These are phyloP conservation scores for Corymbia calophylla DNA, from an alignment of 441 rosid genomes.

Conservation along the genomic window DNA sequence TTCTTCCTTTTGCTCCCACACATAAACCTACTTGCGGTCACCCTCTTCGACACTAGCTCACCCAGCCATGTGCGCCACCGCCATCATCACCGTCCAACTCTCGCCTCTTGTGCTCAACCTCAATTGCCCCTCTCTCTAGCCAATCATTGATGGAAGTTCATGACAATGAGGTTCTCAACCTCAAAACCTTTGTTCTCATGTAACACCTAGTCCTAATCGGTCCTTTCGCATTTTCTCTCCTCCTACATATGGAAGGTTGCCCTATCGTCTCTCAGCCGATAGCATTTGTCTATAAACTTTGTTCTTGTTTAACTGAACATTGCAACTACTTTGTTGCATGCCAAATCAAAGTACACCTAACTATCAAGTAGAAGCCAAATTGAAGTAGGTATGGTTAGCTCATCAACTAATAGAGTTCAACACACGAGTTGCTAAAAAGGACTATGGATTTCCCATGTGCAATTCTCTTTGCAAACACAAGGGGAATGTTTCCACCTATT, in stretches of 20 bases:
- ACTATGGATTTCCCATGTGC: no score
- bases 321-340: not conserved
- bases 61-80: not conserved
- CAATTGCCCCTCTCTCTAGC: not conserved
- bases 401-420: not conserved
- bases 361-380: not conserved
- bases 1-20: not conserved
- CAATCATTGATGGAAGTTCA: not conserved
- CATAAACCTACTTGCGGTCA: not conserved
- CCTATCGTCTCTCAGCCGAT: not conserved
- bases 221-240: not conserved
- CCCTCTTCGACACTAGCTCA: not conserved
- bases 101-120: not conserved
- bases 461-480: not conserved
- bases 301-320: not conserved
- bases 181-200: not conserved
- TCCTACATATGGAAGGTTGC: not conserved
- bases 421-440: not conserved
- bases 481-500: not conserved
- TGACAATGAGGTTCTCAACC: not conserved
- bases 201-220: not conserved
- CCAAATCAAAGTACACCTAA: not conserved
- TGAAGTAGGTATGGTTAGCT: no score
- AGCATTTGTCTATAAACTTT: not conserved
- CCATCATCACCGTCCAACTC: not conserved